A percentile compares a stretch with the other conserved stretches of the same genome.
Conservation (phyloP, 1,284 basidiomycete species). For the Microbotryomycetes sp. region DNA sequence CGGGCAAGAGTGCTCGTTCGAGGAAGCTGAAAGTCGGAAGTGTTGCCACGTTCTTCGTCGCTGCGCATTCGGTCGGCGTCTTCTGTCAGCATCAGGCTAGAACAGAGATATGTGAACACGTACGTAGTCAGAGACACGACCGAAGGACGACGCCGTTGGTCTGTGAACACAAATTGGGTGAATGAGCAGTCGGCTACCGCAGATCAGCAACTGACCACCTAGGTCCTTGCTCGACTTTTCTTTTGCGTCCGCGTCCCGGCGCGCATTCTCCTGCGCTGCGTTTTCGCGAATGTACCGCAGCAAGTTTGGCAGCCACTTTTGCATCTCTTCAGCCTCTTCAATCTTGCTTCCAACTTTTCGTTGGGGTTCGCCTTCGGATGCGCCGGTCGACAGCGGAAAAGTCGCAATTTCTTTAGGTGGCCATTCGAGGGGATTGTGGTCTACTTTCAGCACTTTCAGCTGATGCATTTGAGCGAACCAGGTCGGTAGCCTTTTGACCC, state of each 20-base stretch:
- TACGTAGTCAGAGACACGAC: not conserved
- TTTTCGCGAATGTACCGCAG: conserved; percentile 53
- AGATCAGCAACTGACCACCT: not conserved
- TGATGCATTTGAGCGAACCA: conserved; percentile 68
- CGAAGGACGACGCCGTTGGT: not conserved
- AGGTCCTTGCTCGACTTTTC: conserved; percentile 11
- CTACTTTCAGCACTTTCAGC: conserved; percentile 75
- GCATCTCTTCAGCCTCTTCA: conserved; percentile 36
- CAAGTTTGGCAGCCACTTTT: conserved; percentile 59
- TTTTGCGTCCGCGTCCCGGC: conserved; percentile 2
- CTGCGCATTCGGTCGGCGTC: not conserved
- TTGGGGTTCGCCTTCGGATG: conserved; percentile 33
- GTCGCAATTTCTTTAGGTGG: conserved; percentile 48
- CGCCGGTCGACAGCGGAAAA: conserved; percentile 17
- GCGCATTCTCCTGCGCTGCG: conserved; percentile 10
- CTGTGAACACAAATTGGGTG: not conserved
- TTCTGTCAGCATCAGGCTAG: too few species aligned
- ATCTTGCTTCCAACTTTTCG: conserved; percentile 49
- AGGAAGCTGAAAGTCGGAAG: not conserved
- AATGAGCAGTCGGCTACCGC: too few species aligned
- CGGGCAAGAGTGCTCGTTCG: not conserved
- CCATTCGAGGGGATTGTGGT: conserved; percentile 81
- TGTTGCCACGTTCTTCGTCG: not conserved
- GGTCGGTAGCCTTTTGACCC: conserved; percentile 65
- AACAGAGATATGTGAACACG: too few species aligned